Evolutionary conservation across 2,329 filamentous ascomycete genomes (phyloP), one percentile per base, ranked within the genome.

Genomic region (Epichloe gansuensis): DNA sequence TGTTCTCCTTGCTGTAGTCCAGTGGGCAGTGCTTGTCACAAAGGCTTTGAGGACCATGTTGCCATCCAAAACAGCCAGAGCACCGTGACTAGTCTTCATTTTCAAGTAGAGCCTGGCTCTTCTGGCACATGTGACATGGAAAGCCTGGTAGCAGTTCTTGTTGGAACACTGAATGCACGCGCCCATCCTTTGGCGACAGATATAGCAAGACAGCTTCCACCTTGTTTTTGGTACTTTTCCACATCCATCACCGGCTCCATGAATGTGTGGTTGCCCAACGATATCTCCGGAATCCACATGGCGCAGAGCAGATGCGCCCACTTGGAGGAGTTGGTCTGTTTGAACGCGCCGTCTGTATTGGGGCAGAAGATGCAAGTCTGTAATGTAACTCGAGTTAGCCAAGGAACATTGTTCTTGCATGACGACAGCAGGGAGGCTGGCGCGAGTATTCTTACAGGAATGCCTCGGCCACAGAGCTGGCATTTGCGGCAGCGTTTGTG

Each of bases 171-270:
- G 93, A 55, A 98, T 96, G 68, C 91, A 97, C 42, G 93, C 91
- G 23, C 93, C 93, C 93, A 98, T 98, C 61, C 85, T 86, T 69
- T 98, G 93, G 59, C 90, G 86, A 71, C 93, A 98, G 53, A 98
- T 94, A 67, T 98, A 98, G 71, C 93, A 98, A 42, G 81, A 84
- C 63, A 96, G 74, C 67, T 88, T 94, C 93, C 93, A 98, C 56
- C 93, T 81, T 56, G 85, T 91, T 65, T 90, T 93, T 1, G 93
- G 93, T 3, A 98, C 91, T 68, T 96, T 66, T 98, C 93, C 38
- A 98, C 88, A 60, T 97, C 93, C 75, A 93, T 94, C 49, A 98
- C 90, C 0, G 93, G 93, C 64, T 98, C 93, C 88, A 97, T 96
- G 65, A 97, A 93, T 7, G 91, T 95, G 56, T 89, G 86, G 63